Conservation (phyloP, 441 rosid genomes). For the Sinapis alba region DNA sequence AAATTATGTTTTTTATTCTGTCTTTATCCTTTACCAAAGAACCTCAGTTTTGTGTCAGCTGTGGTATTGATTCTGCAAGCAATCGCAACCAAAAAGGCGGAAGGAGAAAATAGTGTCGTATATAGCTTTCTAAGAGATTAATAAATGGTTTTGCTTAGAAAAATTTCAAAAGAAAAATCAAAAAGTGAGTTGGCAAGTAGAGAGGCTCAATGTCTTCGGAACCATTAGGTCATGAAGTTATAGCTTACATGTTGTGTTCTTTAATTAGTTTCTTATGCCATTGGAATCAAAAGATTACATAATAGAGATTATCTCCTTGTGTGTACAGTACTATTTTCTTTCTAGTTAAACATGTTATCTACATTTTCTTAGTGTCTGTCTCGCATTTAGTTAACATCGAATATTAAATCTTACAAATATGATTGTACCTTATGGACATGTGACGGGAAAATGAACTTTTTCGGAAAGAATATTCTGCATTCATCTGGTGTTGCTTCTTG, state of each 20-base stretch:
- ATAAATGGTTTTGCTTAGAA: conserved; percentile 6
- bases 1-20: not conserved
- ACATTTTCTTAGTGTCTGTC: conserved; percentile 2
- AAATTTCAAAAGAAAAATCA: not conserved
- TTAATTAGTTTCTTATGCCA: conserved; percentile 14
- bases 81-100: not conserved
- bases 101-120: conserved; percentile 1
- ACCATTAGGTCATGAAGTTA: conserved; percentile 23
- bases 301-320: conserved; percentile 2
- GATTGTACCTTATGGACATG: conserved; percentile 25
- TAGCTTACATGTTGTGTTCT: conserved; percentile 10
- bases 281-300: conserved; percentile 1
- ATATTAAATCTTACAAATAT: conserved; percentile 6
- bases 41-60: conserved; percentile 29
- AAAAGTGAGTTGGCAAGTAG: conserved; percentile 29
- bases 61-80: conserved; percentile 23
- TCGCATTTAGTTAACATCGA: conserved; percentile 20
- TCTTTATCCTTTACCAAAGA: conserved; percentile 6
- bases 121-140: not conserved
- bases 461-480: not conserved
- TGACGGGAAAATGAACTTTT: conserved; percentile 9
- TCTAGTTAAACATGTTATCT: not conserved
- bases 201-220: conserved; percentile 3
- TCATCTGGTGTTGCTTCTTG: conserved; percentile 9
- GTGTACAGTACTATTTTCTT: conserved; percentile 15